phyloP scores from a whole-genome alignment of 768 basidiomycete genomes.

The Pleurotus tuoliensis region DNA sequence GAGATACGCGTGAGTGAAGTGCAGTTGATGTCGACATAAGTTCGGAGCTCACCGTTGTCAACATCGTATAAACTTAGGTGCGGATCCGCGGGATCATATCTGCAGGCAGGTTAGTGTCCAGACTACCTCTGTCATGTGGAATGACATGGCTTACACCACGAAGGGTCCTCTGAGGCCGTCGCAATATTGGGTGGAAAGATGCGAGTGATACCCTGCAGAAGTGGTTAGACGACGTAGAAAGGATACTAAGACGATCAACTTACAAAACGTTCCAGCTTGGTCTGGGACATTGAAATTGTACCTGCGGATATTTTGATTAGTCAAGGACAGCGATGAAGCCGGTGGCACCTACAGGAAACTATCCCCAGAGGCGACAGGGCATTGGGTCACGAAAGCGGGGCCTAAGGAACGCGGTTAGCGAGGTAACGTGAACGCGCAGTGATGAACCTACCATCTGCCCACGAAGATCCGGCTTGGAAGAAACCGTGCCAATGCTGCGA shows the following conservation, averaged over 20 bases:
- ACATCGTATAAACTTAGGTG: conserved; percentile 12
- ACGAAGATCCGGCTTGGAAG: conserved; percentile 26
- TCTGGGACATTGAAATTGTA: conserved; percentile 8
- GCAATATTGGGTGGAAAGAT: conserved; percentile 34
- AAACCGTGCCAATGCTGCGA: conserved; percentile 32
- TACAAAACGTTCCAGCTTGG: conserved; percentile 29
- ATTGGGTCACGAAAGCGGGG: conserved; percentile 6
- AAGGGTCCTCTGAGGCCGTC: conserved; percentile 32
- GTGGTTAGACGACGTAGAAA: too few species aligned
- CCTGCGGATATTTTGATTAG: conserved; percentile 16
- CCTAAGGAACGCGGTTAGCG: neutral
- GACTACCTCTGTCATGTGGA: too few species aligned
- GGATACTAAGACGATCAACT: neutral
- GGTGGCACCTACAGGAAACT: neutral
- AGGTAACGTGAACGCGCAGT: too few species aligned
- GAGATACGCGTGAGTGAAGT: neutral
- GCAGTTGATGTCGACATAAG: too few species aligned
- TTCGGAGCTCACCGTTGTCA: conserved; percentile 20
- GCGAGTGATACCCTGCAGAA: neutral
- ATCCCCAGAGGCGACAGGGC: conserved; percentile 9
- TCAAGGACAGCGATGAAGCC: too few species aligned
- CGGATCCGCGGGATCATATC: conserved; percentile 28
- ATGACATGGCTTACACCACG: neutral
- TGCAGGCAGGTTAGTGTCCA: too few species aligned
- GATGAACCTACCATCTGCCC: conserved; percentile 24